phyloP scores from a whole-genome alignment of 2,329 filamentous ascomycete species.

The Thyridium curvatum region DNA sequence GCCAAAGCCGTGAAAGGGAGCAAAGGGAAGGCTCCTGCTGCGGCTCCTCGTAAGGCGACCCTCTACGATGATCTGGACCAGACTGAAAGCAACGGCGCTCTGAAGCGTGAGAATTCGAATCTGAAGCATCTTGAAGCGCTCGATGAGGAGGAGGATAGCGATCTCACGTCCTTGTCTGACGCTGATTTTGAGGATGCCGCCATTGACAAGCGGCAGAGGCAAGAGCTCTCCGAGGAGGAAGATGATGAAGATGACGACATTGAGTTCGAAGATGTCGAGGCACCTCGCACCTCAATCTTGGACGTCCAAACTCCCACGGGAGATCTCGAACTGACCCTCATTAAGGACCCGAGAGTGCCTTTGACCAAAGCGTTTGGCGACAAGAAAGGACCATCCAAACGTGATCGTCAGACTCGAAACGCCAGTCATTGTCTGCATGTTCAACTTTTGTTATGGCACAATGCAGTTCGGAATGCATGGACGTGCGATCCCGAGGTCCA shows the following conservation, averaged over 20 bases:
- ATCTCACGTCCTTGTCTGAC: constrained; percentile 48
- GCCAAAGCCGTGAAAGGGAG: constrained; percentile 17
- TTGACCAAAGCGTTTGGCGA: constrained; percentile 53
- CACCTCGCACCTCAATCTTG: constrained; percentile 27
- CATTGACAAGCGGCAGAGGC: constrained; percentile 27
- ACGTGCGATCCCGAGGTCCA: constrained; percentile 72
- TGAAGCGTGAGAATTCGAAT: constrained; percentile 19
- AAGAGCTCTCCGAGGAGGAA: constrained; percentile 25
- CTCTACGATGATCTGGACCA: constrained; percentile 55
- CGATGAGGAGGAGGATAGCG: constrained; percentile 36
- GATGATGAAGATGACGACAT: constrained; percentile 51
- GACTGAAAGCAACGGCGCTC: no score
- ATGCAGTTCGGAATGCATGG: constrained; percentile 79
- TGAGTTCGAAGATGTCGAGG: constrained; percentile 53
- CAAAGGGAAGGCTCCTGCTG: constrained; percentile 17
- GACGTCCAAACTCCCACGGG: constrained; percentile 47
- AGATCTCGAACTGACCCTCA: constrained; percentile 69
- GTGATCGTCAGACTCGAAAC: constrained; percentile 70
- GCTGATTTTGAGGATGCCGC: constrained; percentile 50
- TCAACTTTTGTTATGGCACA: constrained; percentile 82
- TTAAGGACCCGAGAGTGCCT: constrained; percentile 51
- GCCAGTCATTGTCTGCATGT: constrained; percentile 87
- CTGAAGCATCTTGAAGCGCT: constrained; percentile 32
- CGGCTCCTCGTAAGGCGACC: constrained; percentile 42
- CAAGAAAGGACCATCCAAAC: constrained; percentile 82